These are phyloP conservation scores for Aspergillus glaucus DNA, from an alignment of 2,329 filamentous ascomycete species.

Conservation along the genomic window DNA sequence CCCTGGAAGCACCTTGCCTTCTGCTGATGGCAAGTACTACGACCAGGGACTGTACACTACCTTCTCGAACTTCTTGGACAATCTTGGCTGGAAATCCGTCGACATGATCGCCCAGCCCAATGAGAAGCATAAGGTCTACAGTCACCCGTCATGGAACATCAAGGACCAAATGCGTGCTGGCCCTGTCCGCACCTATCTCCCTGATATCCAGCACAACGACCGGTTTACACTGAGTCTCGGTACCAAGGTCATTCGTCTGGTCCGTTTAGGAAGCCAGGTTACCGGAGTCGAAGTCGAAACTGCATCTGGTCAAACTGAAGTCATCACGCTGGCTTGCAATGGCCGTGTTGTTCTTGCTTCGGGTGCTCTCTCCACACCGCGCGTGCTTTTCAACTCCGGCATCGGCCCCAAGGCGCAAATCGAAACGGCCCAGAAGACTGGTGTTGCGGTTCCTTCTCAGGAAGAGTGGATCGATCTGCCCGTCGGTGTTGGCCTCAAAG, in stretches of 20 bases:
- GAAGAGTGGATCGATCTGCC: constrained; percentile 47
- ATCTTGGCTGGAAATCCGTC: constrained; percentile 58
- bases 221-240: constrained; percentile 65
- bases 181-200: constrained; percentile 65
- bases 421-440: constrained; percentile 39
- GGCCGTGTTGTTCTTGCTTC: constrained; percentile 64
- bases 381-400: constrained; percentile 62
- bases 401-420: constrained; percentile 56
- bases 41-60: constrained; percentile 61
- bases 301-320: constrained; percentile 45
- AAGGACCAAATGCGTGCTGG: constrained; percentile 60
- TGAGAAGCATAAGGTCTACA: constrained; percentile 60
- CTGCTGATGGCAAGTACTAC: constrained; percentile 60
- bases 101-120: constrained; percentile 54
- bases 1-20: constrained; percentile 61
- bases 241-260: constrained; percentile 60
- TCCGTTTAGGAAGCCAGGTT: constrained; percentile 56
- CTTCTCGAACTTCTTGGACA: constrained; percentile 52
- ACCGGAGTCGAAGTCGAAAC: constrained; percentile 44
- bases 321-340: constrained; percentile 53
- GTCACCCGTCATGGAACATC: constrained; percentile 63
- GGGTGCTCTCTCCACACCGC: constrained; percentile 63
- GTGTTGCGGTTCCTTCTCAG: constrained; percentile 35
- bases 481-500: constrained; percentile 46
- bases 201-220: constrained; percentile 50